A percentile compares a stretch with the other conserved stretches of the same genome.
Conservation (phyloP, 2,329 filamentous ascomycete species). For the Lasiodiplodia gonubiensis region DNA sequence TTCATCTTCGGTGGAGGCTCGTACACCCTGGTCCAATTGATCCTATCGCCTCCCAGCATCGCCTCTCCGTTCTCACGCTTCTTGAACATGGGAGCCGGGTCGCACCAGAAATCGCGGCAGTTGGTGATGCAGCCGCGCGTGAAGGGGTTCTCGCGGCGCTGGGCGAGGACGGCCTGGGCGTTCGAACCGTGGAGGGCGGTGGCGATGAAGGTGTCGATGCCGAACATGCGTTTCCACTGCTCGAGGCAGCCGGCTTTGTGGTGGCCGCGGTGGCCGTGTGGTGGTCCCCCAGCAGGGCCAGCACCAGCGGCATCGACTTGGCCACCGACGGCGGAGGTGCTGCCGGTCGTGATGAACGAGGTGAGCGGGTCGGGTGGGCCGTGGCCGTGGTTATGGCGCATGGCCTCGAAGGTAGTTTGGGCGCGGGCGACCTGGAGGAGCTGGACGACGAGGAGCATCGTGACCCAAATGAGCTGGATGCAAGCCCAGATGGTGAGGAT, state of each 20-base stretch:
- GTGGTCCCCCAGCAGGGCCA: constrained; percentile 60
- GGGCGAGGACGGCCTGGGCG: constrained; percentile 56
- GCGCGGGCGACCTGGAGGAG: constrained; percentile 89
- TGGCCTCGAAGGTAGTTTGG: constrained; percentile 96
- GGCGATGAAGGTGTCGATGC: constrained; percentile 91
- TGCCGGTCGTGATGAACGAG: constrained; percentile 75
- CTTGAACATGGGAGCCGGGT: constrained; percentile 81
- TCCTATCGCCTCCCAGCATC: constrained; percentile 74
- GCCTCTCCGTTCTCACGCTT: constrained; percentile 75
- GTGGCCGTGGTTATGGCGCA: constrained; percentile 74
- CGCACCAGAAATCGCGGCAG: constrained; percentile 96
- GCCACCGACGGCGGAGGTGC: constrained; percentile 68
- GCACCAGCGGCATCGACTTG: constrained; percentile 61
- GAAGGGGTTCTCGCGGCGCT: constrained; percentile 76
- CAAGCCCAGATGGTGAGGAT: constrained; percentile 78
- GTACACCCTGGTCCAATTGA: constrained; percentile 91
- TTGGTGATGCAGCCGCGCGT: constrained; percentile 83
- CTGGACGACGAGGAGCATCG: constrained; percentile 96
- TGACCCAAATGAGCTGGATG: constrained; percentile 90
- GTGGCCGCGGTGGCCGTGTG: constrained; percentile 61
- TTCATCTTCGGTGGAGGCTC: constrained; percentile 77
- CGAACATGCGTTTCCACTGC: constrained; percentile 83
- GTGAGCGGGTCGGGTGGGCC: constrained; percentile 65
- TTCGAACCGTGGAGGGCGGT: constrained; percentile 79
- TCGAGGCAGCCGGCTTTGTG: constrained; percentile 72